These are phyloP conservation scores for Gossypium sturtianum DNA, from an alignment of 345 rosid species.

Conservation along the genomic window DNA sequence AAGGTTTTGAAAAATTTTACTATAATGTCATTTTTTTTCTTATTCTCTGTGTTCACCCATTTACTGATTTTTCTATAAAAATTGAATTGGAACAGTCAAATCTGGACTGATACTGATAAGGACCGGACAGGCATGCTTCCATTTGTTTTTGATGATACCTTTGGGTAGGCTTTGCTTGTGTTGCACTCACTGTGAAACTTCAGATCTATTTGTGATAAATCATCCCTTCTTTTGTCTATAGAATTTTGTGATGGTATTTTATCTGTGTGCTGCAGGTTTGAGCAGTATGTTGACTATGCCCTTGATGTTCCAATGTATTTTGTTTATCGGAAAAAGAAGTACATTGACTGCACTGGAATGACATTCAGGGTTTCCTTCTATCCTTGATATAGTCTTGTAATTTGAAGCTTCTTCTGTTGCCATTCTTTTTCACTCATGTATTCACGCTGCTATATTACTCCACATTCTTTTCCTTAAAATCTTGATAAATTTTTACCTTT, in stretches of 20 bases:
- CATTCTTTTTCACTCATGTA: neutral
- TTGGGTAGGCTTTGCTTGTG: constrained; percentile 58
- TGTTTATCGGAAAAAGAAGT: constrained; percentile 76
- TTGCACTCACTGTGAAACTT: neutral
- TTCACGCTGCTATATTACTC: neutral
- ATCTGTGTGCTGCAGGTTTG: constrained; percentile 59
- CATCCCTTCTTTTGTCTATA: neutral
- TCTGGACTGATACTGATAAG: constrained; percentile 96
- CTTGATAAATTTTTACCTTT: neutral
- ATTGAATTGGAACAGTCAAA: constrained; percentile 58
- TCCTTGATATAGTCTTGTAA: constrained; percentile 32
- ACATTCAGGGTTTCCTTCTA: constrained; percentile 83
- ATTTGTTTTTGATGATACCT: constrained; percentile 85
- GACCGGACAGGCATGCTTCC: constrained; percentile 98
- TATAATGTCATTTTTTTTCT: neutral
- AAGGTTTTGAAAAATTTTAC: constrained; percentile 44
- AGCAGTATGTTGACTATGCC: constrained; percentile 97
- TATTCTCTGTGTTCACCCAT: neutral
- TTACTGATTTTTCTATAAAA: constrained; percentile 17
- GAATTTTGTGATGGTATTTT: constrained; percentile 7
- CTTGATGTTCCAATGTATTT: constrained; percentile 99
- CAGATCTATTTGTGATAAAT: neutral
- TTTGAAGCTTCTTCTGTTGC: constrained; percentile 20
- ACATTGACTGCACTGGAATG: constrained; percentile 90
- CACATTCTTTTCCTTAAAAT: neutral